Evolutionary conservation across 352 stramenopile species (phyloP).

Genomic region (Phytophthora cactorum): DNA sequence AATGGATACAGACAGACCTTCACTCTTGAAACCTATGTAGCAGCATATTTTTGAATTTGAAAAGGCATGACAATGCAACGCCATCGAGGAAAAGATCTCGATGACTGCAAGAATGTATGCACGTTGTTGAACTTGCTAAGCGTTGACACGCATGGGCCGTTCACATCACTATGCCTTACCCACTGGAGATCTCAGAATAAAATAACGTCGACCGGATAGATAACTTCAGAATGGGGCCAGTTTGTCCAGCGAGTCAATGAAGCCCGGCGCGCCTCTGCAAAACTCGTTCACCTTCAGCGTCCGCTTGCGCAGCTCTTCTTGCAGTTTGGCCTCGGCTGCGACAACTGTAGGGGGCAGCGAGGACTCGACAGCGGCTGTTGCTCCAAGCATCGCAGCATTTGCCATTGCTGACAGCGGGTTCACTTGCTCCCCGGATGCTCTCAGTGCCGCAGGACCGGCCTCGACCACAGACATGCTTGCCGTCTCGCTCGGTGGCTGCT

Average conservation of each 20-base stretch:
- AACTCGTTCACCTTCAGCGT: slow-evolving; percentile 38
- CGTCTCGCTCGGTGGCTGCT: slow-evolving; percentile 7
- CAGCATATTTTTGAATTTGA: slow-evolving; percentile 2
- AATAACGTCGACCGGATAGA: slow-evolving; percentile 26
- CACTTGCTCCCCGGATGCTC: slow-evolving; percentile 2
- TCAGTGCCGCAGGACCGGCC: neutral
- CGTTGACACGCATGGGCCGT: slow-evolving; percentile 8
- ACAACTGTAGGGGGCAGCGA: slow-evolving; percentile 34
- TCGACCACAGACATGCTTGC: slow-evolving; percentile 11
- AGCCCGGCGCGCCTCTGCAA: slow-evolving; percentile 35
- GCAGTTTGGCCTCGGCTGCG: slow-evolving; percentile 35
- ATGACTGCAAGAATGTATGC: slow-evolving; percentile 22
- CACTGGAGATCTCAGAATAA: slow-evolving; percentile 22
- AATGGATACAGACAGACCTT: slow-evolving; percentile 26
- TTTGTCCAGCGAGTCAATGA: slow-evolving; percentile 35
- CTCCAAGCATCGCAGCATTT: neutral
- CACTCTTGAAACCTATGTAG: slow-evolving; percentile 2
- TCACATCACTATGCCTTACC: neutral
- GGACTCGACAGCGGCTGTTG: slow-evolving; percentile 11
- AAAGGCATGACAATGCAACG: slow-evolving; percentile 5
- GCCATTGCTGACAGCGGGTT: neutral
- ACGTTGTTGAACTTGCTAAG: slow-evolving; percentile 6
- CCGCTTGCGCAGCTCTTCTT: slow-evolving; percentile 37
- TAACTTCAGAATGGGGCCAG: slow-evolving; percentile 27
- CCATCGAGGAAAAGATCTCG: slow-evolving; percentile 5